A percentile compares a stretch with the other conserved stretches of the same genome.
Evolutionary conservation across 73 alveolate genomes (phyloP).

Genomic region (Diophrys appendiculata): DNA sequence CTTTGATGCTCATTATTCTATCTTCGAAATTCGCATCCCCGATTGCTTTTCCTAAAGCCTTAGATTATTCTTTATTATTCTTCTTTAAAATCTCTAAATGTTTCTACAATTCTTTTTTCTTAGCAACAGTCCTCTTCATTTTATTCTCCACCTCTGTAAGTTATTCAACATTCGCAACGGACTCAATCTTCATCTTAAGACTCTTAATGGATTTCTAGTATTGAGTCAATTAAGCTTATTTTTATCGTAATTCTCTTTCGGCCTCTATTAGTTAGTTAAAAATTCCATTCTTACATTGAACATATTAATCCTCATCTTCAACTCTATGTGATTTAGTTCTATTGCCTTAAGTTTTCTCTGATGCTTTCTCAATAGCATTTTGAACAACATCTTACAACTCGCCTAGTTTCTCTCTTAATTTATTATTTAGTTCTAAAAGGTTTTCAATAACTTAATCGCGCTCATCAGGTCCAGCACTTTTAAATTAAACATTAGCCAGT

Average conservation of each 20-base stretch:
- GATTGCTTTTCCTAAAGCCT: background rate
- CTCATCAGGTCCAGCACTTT: background rate
- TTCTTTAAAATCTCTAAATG: background rate
- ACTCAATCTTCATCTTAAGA: background rate
- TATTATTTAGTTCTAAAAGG: background rate
- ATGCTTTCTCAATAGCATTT: background rate
- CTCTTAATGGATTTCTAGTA: background rate
- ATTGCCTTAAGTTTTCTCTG: background rate
- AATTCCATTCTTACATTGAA: too few species aligned
- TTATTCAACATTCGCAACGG: background rate
- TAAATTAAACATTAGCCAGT: background rate
- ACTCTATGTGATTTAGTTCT: background rate
- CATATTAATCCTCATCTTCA: background rate
- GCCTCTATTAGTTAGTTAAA: background rate
- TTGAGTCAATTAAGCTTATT: background rate
- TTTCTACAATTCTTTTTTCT: background rate
- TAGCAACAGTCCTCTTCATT: background rate
- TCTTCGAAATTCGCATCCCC: background rate
- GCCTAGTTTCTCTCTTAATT: background rate
- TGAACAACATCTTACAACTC: background rate
- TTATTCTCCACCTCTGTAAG: background rate
- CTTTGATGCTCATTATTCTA: background rate
- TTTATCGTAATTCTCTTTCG: background rate
- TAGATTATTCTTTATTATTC: background rate
- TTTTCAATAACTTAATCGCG: background rate